Conservation (phyloP, 2,329 filamentous ascomycete species). For the Cytospora chrysosperma region DNA sequence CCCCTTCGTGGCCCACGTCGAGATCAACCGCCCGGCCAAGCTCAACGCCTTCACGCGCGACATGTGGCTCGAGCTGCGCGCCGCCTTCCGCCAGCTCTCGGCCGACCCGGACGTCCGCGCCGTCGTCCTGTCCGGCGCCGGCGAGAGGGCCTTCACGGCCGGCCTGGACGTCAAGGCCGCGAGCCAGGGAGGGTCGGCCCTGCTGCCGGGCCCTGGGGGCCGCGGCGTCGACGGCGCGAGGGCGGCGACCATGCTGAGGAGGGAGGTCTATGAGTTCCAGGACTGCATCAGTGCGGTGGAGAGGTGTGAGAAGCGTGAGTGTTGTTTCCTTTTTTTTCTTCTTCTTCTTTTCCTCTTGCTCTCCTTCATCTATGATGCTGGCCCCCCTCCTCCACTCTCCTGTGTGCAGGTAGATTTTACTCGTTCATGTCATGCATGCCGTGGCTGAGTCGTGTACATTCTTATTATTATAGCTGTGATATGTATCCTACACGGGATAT, state of each 20-base stretch:
- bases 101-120: conserved; percentile 69
- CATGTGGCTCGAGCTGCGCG: conserved; percentile 82
- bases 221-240: conserved; percentile 58
- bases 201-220: conserved; percentile 38
- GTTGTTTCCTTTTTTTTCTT: too few relatives aligned
- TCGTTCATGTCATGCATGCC: background rate
- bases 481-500: conserved; percentile 74
- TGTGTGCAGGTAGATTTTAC: background rate
- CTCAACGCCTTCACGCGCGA: conserved; percentile 82
- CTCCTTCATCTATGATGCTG: background rate
- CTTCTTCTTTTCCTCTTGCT: conserved; percentile 26
- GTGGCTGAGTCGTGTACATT: background rate
- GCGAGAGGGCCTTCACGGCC: conserved; percentile 79
- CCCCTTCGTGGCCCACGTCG: conserved; percentile 79
- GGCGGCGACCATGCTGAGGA: conserved; percentile 59
- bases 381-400: background rate
- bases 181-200: conserved; percentile 46
- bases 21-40: conserved; percentile 85
- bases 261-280: conserved; percentile 78
- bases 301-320: conserved; percentile 81
- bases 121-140: conserved; percentile 77
- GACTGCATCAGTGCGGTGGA: conserved; percentile 73
- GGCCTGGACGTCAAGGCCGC: conserved; percentile 81
- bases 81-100: conserved; percentile 71
- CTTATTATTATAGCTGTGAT: conserved; percentile 65